Conservation (phyloP, 148 eudicot species). For the Persicaria tinctoria region DNA sequence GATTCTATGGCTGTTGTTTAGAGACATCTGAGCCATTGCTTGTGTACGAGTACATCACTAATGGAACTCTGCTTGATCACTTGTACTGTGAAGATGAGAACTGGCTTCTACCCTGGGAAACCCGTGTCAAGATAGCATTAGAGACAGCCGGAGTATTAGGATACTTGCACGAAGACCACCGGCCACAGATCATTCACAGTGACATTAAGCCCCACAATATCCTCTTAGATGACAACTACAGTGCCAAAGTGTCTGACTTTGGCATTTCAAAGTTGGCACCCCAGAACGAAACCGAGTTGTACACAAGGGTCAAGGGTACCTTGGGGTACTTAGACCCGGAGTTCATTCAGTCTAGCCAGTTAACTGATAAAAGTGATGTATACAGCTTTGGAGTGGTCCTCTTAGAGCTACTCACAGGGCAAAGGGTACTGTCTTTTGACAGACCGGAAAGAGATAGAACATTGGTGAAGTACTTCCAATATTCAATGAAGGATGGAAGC, state of each 20-base stretch:
- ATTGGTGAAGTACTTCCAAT: constrained; percentile 20
- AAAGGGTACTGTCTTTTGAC: constrained; percentile 23
- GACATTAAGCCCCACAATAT: constrained; percentile 37
- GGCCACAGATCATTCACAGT: constrained; percentile 26
- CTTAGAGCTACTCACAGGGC: constrained; percentile 32
- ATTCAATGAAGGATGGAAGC: constrained; percentile 15
- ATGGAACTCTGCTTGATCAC: constrained; percentile 25
- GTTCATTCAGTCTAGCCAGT: constrained; percentile 26
- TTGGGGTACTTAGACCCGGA: constrained; percentile 40
- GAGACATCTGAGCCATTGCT: constrained; percentile 27
- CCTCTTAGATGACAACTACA: constrained; percentile 25
- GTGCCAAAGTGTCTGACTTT: constrained; percentile 36
- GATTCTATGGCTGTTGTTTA: constrained; percentile 19
- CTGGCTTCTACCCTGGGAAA: constrained; percentile 12
- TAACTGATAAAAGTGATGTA: constrained; percentile 37
- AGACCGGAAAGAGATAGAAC: constrained; percentile 15
- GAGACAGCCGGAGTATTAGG: constrained; percentile 30
- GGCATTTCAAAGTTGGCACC: constrained; percentile 31
- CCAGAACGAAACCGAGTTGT: constrained; percentile 23
- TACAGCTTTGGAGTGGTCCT: constrained; percentile 46
- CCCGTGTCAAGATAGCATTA: constrained; percentile 19
- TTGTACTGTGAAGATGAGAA: constrained; percentile 12
- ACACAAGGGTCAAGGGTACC: constrained; percentile 34
- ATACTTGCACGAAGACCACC: constrained; percentile 30
- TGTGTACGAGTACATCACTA: constrained; percentile 21